Base-by-base conservation (phyloP, 208 protist species). In the Phytomonas francai region DNA sequence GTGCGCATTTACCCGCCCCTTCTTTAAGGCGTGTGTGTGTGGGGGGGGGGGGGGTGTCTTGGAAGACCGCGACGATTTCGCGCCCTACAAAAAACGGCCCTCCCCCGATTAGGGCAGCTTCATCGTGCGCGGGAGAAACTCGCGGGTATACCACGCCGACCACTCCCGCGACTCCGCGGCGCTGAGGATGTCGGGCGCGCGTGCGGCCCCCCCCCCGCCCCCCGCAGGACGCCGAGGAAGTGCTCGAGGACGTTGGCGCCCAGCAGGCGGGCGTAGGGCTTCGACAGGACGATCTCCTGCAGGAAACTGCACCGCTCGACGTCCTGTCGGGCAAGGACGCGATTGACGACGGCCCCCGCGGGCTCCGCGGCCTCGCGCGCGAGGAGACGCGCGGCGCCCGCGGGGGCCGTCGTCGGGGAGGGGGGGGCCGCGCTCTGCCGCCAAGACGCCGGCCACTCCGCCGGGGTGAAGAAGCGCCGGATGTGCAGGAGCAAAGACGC, bases 261-360 rank as follows among this genome's bases (percentile, higher is more conserved):
- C 8, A 92, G 62, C 36, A 79, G 85, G 29, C 84, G 78, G 74
- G 81, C 81, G 63, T 83, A 92, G 5, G 83, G 83, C 39, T 78
- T 76, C 19, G 80, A 74, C 54, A 88, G 68, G 45, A 84, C 65
- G 22, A 89, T 75, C 54, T 89, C 83, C 64, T 84, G 69, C 59
- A 79, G 74, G 9, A 81, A 64, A 59, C 79, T 81, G 67, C 69
- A 60, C 68, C 77, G 63, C 79, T 85, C 64, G 65, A 84, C 73
- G 63, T 84, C 81, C 32, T 78, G 62, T 45, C 76, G 71, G 29
- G 83, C 81, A 65, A 76, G 56, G n/a, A 71, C 58, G 32, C 67
- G 76, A 54, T 79, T 74, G 11, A 87, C 61, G 30, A 25, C 7
- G 6, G 56, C 56, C 6, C 5, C 56, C 28, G 3, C 56, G 8